A percentile compares a stretch with the other conserved stretches of the same genome.
These are phyloP conservation scores for Cornus kousa DNA, from an alignment of 148 eudicot species.

Conservation along the genomic window DNA sequence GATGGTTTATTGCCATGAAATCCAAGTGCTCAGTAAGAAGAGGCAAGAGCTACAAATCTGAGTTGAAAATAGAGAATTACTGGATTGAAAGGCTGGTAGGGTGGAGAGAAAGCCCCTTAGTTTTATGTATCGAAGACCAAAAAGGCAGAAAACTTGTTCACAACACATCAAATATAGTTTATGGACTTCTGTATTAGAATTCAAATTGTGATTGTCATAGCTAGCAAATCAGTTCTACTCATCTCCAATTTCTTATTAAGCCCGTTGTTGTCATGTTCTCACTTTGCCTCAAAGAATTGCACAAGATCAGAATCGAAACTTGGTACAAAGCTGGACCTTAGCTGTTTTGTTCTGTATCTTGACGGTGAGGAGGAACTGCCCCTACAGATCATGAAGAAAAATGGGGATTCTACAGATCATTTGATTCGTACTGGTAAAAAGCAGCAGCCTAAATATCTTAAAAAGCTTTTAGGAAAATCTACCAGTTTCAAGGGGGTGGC, in stretches of 20 bases:
- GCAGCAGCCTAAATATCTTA: no score
- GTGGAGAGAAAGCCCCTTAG: slow-evolving; percentile 18
- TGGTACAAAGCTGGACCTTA: no score
- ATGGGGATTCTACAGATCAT: no score
- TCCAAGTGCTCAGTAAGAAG: not conserved
- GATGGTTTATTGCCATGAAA: slow-evolving; percentile 20
- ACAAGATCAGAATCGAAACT: no score
- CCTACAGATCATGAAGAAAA: no score
- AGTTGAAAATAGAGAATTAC: slow-evolving; percentile 19
- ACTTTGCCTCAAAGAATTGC: not conserved
- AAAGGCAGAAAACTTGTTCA: slow-evolving; percentile 9
- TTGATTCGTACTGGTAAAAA: no score
- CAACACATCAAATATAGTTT: not conserved
- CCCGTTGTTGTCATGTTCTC: not conserved
- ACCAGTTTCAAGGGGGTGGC: no score
- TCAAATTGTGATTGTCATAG: slow-evolving; percentile 15
- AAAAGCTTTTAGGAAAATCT: no score
- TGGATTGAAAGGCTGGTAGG: slow-evolving; percentile 21
- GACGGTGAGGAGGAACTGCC: no score
- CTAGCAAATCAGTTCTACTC: slow-evolving; percentile 13
- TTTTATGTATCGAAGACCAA: not conserved
- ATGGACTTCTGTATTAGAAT: slow-evolving; percentile 5
- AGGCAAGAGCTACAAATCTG: not conserved
- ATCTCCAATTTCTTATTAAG: not conserved
- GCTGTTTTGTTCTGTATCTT: no score